Conservation (phyloP, 2,329 filamentous ascomycete genomes). For the Leptographium wingfieldii region DNA sequence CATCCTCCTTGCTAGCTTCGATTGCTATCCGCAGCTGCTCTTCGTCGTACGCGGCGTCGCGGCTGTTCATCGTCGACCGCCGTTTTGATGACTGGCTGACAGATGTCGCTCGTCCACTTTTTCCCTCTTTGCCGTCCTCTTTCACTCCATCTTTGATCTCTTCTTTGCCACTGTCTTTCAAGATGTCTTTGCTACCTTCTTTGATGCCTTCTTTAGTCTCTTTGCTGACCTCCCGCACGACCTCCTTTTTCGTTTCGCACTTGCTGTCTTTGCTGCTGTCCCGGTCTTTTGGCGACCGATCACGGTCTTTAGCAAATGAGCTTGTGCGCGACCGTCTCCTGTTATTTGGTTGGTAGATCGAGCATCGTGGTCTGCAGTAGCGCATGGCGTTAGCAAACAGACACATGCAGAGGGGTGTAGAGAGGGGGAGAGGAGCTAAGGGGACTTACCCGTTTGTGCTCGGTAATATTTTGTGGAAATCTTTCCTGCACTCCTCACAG, state of each 20-base stretch:
- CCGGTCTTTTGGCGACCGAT: slow-evolving; percentile 38
- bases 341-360: slow-evolving; percentile 50
- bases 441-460: slow-evolving; percentile 70
- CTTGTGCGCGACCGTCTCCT: slow-evolving; percentile 47
- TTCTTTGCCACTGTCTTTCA: slow-evolving; percentile 35
- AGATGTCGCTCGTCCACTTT: slow-evolving; percentile 34
- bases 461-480: slow-evolving; percentile 73
- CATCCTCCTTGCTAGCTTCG: slow-evolving; percentile 86
- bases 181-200: slow-evolving; percentile 24
- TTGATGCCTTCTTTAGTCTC: slow-evolving; percentile 20
- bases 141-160: background rate
- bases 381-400: slow-evolving; percentile 25
- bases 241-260: slow-evolving; percentile 18
- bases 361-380: slow-evolving; percentile 46
- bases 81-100: slow-evolving; percentile 57
- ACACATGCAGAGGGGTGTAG: background rate
- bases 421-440: background rate
- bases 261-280: slow-evolving; percentile 42
- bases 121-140: slow-evolving; percentile 5
- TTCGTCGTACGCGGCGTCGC: slow-evolving; percentile 89
- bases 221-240: slow-evolving; percentile 1
- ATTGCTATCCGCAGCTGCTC: slow-evolving; percentile 85
- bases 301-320: slow-evolving; percentile 52
- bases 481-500: slow-evolving; percentile 87
- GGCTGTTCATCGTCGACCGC: slow-evolving; percentile 93